Conservation (phyloP, 306 rosid species). For the Canavalia gladiata region DNA sequence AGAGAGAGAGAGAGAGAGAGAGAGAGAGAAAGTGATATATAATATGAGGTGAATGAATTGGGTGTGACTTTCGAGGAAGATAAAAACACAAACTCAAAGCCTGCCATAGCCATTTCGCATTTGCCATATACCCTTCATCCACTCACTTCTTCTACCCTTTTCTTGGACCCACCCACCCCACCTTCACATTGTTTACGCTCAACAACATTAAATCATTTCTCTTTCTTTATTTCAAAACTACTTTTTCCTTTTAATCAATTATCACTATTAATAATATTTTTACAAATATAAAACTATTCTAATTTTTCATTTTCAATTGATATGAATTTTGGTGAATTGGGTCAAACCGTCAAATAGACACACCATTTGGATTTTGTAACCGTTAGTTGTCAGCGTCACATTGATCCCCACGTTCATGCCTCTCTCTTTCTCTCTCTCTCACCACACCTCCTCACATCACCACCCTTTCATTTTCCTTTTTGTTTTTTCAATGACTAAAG, state of each 20-base stretch:
- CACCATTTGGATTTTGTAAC: slow-evolving; percentile 42
- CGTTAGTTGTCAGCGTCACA: slow-evolving; percentile 57
- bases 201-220: too few relatives aligned
- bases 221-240: too few relatives aligned
- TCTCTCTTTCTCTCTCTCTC: not conserved
- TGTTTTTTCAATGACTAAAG: not conserved
- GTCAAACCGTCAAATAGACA: slow-evolving; percentile 37
- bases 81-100: slow-evolving; percentile 41
- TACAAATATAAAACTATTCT: too few relatives aligned
- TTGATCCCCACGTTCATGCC: not conserved
- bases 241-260: too few relatives aligned
- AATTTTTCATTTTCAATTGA: not conserved
- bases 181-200: not conserved
- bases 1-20: not conserved
- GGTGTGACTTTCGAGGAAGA: slow-evolving; percentile 27
- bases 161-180: slow-evolving; percentile 3
- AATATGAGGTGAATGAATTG: not conserved
- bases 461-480: not conserved
- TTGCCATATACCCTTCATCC: slow-evolving; percentile 28
- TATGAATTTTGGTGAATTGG: not conserved
- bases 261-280: too few relatives aligned
- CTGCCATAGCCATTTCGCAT: slow-evolving; percentile 24
- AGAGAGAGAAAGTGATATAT: too few relatives aligned
- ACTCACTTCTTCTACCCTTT: not conserved
- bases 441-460: slow-evolving; percentile 1